Percentiles rank a stretch among this genome's conserved stretches.
Conservation (phyloP, 345 rosid genomes). For the Schrenkiella parvula region DNA sequence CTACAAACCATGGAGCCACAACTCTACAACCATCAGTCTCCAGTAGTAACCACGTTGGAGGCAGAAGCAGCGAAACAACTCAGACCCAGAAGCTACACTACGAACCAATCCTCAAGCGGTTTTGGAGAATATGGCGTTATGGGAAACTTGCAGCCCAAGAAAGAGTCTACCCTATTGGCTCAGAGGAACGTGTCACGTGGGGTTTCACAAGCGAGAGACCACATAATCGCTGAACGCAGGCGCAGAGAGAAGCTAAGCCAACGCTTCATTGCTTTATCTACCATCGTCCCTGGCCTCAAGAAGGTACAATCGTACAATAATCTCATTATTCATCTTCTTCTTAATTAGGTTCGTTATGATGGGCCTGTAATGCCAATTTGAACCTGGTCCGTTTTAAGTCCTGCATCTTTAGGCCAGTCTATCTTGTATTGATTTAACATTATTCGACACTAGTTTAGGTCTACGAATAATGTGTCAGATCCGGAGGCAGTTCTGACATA, state of each 20-base stretch:
- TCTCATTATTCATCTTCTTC: background rate
- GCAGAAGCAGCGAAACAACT: background rate
- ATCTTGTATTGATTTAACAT: background rate
- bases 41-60: background rate
- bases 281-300: conserved; percentile 21
- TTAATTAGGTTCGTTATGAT: background rate
- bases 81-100: background rate
- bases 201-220: conserved; percentile 17
- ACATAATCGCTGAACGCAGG: conserved; percentile 16
- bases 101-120: background rate
- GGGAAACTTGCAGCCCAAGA: conserved; percentile 1
- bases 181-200: conserved; percentile 14
- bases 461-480: too few relatives aligned
- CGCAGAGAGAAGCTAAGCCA: conserved; percentile 23
- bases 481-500: too few relatives aligned
- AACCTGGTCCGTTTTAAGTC: background rate
- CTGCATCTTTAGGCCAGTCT: background rate
- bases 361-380: background rate
- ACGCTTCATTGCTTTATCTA: conserved; percentile 23
- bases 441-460: background rate
- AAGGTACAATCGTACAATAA: conserved; percentile 13
- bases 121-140: background rate
- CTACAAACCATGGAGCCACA: background rate
- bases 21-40: background rate
- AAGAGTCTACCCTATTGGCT: background rate